Evolutionary conservation across 2,329 filamentous ascomycete genomes (phyloP).

Genomic region (Dendryphion nanum): DNA sequence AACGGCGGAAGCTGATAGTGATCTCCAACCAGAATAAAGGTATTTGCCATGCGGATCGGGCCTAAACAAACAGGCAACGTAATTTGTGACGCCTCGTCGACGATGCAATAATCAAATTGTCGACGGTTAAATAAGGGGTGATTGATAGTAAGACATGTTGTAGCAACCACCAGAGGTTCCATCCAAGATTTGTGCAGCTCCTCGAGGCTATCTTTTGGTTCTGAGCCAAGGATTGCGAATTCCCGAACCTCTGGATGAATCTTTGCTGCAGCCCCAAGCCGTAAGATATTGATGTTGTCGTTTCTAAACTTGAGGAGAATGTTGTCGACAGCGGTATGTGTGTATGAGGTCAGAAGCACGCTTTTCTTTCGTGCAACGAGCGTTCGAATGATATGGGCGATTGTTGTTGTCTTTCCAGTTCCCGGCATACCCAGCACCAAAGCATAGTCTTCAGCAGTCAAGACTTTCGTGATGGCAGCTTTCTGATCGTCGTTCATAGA

Average conservation of each 20-base stretch:
- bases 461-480: conserved; percentile 86
- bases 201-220: conserved; percentile 73
- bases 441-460: conserved; percentile 92
- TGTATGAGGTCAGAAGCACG: conserved; percentile 91
- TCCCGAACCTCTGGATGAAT: conserved; percentile 83
- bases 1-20: conserved; percentile 94
- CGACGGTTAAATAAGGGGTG: conserved; percentile 86
- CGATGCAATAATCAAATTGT: conserved; percentile 95
- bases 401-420: conserved; percentile 97
- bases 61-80: conserved; percentile 92
- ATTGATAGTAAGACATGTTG: conserved; percentile 89
- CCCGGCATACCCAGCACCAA: conserved; percentile 98
- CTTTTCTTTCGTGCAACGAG: conserved; percentile 87
- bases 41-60: conserved; percentile 87
- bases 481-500: conserved; percentile 85
- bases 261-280: conserved; percentile 82
- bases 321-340: conserved; percentile 96
- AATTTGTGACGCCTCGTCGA: conserved; percentile 97
- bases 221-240: conserved; percentile 76
- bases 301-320: conserved; percentile 88
- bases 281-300: conserved; percentile 74
- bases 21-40: conserved; percentile 93
- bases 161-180: conserved; percentile 84
- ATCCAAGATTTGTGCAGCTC: conserved; percentile 84
- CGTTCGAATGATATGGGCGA: conserved; percentile 92